These are phyloP conservation scores for Paecilomyces variotii DNA, from an alignment of 2,329 filamentous ascomycete species.

Conservation along the genomic window DNA sequence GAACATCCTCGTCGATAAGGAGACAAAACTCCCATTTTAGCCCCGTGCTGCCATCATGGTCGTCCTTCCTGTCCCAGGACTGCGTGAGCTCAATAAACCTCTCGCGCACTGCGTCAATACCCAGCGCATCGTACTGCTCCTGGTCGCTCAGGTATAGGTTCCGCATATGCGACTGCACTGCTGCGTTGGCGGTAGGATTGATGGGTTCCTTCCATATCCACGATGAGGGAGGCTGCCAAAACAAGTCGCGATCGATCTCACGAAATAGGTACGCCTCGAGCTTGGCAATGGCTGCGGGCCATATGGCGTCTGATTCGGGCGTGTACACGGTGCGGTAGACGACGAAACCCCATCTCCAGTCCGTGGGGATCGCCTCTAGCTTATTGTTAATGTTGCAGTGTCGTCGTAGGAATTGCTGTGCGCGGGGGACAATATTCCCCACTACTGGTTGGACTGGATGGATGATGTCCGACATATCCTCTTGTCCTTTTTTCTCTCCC, in stretches of 20 bases:
- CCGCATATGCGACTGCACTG: not conserved
- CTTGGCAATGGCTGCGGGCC: slow-evolving; percentile 8
- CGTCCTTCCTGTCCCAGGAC: not conserved
- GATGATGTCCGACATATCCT: not conserved
- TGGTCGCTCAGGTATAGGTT: not conserved
- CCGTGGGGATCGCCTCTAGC: slow-evolving; percentile 8
- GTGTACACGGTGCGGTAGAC: slow-evolving; percentile 16
- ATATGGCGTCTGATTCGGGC: slow-evolving; percentile 12
- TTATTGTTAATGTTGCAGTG: slow-evolving; percentile 5
- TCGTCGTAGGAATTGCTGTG: not conserved
- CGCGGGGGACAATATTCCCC: not conserved
- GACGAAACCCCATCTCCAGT: slow-evolving; percentile 10
- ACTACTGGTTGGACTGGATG: not conserved
- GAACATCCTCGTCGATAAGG: not conserved
- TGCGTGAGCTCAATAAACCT: not conserved
- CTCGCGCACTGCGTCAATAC: not conserved
- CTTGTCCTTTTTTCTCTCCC: not conserved
- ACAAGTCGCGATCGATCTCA: slow-evolving; percentile 3
- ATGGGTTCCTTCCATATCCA: not conserved
- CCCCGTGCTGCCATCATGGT: not conserved
- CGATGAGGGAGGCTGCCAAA: not conserved
- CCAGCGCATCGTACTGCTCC: not conserved
- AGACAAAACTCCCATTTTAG: not conserved
- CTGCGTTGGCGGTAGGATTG: not conserved
- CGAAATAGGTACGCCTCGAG: slow-evolving; percentile 8